Base-by-base conservation (phyloP, 768 basidiomycete species). In the Boletus rubroflammeus region DNA sequence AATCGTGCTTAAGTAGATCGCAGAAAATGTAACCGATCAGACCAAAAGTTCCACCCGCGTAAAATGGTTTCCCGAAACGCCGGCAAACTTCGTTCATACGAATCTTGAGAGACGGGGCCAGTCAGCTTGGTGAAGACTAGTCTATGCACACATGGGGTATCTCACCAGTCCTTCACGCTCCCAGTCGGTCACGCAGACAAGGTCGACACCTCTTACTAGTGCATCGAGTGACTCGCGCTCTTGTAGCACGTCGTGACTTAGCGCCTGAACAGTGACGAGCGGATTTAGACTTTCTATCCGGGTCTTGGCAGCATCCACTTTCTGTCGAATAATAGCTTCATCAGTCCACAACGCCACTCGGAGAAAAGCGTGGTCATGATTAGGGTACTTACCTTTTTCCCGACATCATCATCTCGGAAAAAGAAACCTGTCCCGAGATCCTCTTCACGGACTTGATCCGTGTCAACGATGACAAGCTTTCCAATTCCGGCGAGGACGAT, bases 401-500 rank as follows among this genome's bases (percentile, higher is more conserved):
- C 95, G 39, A 98, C 84, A 68, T 98, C 95, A 58, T 87, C 86
- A 62, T 97, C 93, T 68, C 94, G 78, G 74, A 90, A 95, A 73
- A 98, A 87, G 78, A 98, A 97, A 14, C 93, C 91, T 5, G 86
- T 82, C 13, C 93, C 93, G 32, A 98, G 81, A 73, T 98, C 97
- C 68, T 92, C 86, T 67, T 87, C 85, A 19, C 75, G 66, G 32
- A 99, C 90, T 13, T 80, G 74, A 58, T 82, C 85, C 21, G 77
- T 76, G 72, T 99, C 97, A 61, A 91, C 79, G 38, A 98, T 79
- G 56, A 97, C 76, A 56, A 99, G 74, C 67, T 83, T 86, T 25
- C 97, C 97, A 52, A 99, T 91, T 38, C 97, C 97, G 10, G 97
- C 91, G 44, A 99, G 81, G 17, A 98, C 96, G 67, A 99, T 89